A percentile compares a stretch with the other conserved stretches of the same genome.
These are phyloP conservation scores for Russula brevipes DNA, from an alignment of 768 basidiomycete species.

Conservation along the genomic window DNA sequence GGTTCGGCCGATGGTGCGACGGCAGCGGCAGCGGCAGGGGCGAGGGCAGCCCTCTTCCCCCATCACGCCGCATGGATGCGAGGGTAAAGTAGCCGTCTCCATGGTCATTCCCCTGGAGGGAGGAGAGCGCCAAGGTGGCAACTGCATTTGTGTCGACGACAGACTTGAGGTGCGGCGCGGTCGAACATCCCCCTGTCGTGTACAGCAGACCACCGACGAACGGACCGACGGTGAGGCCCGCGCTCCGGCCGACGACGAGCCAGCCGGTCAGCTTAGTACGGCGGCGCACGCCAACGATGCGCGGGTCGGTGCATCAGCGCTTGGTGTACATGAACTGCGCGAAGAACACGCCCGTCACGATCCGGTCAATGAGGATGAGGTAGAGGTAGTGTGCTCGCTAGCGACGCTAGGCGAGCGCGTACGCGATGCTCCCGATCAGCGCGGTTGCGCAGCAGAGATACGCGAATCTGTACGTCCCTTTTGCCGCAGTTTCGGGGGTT, in stretches of 20 bases:
- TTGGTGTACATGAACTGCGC: constrained; percentile 64
- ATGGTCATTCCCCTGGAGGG: no score
- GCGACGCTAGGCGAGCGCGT: constrained; percentile 64
- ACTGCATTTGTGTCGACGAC: not conserved
- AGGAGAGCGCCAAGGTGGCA: not conserved
- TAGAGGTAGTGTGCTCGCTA: constrained; percentile 53
- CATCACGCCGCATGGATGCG: not conserved
- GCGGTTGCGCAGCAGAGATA: constrained; percentile 49
- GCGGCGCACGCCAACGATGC: constrained; percentile 57
- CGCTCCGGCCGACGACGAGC: constrained; percentile 57
- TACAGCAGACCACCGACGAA: constrained; percentile 59
- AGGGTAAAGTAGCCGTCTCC: not conserved
- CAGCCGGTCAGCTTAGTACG: constrained; percentile 58
- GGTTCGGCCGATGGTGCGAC: not conserved
- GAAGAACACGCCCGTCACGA: constrained; percentile 56
- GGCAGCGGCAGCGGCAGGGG: not conserved
- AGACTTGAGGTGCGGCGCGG: constrained; percentile 12
- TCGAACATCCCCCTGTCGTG: constrained; percentile 44
- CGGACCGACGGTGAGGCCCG: constrained; percentile 59
- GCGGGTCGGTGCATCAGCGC: constrained; percentile 64
- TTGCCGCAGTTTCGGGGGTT: not conserved
- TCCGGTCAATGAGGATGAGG: constrained; percentile 66
- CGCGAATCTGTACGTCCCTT: constrained; percentile 52
- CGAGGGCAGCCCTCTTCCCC: not conserved
- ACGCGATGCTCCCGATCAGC: constrained; percentile 53